Evolutionary conservation across 208 protist species (phyloP), one percentile per base, ranked within the genome.

Genomic region (Trypanosoma cruzi): DNA sequence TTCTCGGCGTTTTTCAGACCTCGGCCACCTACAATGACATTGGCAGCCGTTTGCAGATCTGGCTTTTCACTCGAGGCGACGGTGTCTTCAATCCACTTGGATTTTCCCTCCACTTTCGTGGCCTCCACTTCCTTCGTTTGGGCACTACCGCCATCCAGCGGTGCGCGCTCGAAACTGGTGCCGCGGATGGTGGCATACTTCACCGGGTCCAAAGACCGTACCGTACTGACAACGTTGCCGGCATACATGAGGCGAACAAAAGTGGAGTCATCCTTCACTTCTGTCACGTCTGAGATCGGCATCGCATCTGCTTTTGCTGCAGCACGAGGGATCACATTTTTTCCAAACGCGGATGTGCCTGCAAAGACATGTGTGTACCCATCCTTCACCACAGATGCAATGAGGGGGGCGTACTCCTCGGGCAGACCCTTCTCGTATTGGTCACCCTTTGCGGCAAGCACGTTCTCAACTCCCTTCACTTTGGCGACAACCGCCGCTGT

Each of bases 161-260:
- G 68, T 7, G 81, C 81, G n/a, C 82, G 83, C 63, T 93, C 85
- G 68, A 93, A 94, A 36, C 92, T 68, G 22, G 98, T 99, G 34
- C 94, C 75, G 53, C 98, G 90, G 53, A 99, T 85, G 8, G 98
- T 99, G 70, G 98, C 66, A 48, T 98, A 80, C 82, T 99, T 98
- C 44, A 98, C 77, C 59, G 75, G 64, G 67, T 99, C 97, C 0
- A 36, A 57, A 6, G 89, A 96, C 81, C 96, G 84, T 22, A 99
- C 91, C 7, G 92, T 99, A 24, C 89, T 82, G 53, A 99, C 85
- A 22, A 97, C 98, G 77, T 99, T 99, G 42, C 98, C 98, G 24
- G 98, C 98, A 81, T 99, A 99, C 63, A 98, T 98, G 29, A 97
- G 93, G 20, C 98, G 94, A 18, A 94, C 87, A 80, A 99, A 99